These are phyloP conservation scores for Thielaviopsis euricoi DNA, from an alignment of 2,329 filamentous ascomycete genomes.

Conservation along the genomic window DNA sequence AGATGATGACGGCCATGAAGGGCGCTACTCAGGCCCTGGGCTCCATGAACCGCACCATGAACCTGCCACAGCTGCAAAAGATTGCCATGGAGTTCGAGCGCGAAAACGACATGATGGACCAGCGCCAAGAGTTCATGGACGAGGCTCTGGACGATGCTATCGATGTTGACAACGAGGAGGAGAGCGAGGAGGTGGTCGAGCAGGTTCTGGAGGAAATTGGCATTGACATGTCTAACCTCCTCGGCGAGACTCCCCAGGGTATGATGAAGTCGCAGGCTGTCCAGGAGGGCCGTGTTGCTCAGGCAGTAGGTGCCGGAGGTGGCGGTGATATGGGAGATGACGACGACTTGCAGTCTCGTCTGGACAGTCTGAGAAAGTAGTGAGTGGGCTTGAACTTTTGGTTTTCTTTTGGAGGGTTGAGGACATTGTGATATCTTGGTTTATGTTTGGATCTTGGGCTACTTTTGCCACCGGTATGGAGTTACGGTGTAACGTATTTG, in stretches of 20 bases:
- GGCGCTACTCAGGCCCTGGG: slow-evolving; percentile 83
- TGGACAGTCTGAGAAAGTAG: slow-evolving; percentile 65
- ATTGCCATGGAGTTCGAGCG: slow-evolving; percentile 99
- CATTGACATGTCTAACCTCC: slow-evolving; percentile 60
- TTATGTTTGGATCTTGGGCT: too few relatives aligned
- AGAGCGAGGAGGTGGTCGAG: slow-evolving; percentile 92
- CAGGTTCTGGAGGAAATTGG: slow-evolving; percentile 95
- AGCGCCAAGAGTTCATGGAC: slow-evolving; percentile 99
- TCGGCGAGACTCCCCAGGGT: slow-evolving; percentile 80
- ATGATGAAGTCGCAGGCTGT: slow-evolving; percentile 43
- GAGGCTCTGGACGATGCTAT: slow-evolving; percentile 96
- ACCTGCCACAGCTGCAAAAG: slow-evolving; percentile 80
- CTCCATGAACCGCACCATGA: slow-evolving; percentile 97
- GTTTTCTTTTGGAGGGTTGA: not conserved
- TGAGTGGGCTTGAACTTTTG: too few relatives aligned
- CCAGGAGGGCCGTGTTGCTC: slow-evolving; percentile 63
- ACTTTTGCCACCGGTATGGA: too few relatives aligned
- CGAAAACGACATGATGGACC: slow-evolving; percentile 98
- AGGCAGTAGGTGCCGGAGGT: slow-evolving; percentile 56
- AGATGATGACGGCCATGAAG: slow-evolving; percentile 99
- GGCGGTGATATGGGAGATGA: slow-evolving; percentile 32
- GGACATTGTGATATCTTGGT: too few relatives aligned
- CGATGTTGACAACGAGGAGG: slow-evolving; percentile 76
- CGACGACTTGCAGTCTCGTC: slow-evolving; percentile 81
- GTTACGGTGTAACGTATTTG: too few relatives aligned